A percentile compares a stretch with the other conserved stretches of the same genome.
phyloP scores from a whole-genome alignment of 306 rosid species.

The Prunus fruticosa region DNA sequence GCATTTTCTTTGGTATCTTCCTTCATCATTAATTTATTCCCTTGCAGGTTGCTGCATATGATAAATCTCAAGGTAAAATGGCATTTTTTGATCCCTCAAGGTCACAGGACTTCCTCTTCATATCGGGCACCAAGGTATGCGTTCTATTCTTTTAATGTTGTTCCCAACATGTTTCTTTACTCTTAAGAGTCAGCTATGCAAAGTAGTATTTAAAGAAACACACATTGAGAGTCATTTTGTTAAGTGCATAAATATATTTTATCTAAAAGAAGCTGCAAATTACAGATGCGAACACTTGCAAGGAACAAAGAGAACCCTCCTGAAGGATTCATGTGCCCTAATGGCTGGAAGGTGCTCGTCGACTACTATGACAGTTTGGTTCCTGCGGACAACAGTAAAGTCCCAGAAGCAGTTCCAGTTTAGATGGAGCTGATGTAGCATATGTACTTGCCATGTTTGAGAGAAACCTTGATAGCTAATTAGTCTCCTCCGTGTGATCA shows the following conservation, averaged over 20 bases:
- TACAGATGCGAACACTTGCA: conserved; percentile 92
- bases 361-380: conserved; percentile 89
- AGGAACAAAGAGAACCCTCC: conserved; percentile 94
- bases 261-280: conserved; percentile 11
- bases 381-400: conserved; percentile 42
- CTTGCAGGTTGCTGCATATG: conserved; percentile 97
- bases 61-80: conserved; percentile 91
- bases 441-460: conserved; percentile 37
- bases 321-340: conserved; percentile 97
- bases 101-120: conserved; percentile 86
- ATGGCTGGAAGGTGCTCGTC: conserved; percentile 93
- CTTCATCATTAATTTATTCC: conserved; percentile 19
- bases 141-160: conserved; percentile 1
- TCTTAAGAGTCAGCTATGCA: neutral
- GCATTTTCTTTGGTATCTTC: neutral
- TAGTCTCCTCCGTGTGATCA: conserved; percentile 42
- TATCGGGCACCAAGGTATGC: conserved; percentile 93
- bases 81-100: conserved; percentile 97
- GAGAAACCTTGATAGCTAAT: conserved; percentile 38
- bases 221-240: neutral
- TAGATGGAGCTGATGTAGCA: conserved; percentile 37
- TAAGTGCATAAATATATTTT: neutral
- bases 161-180: neutral
- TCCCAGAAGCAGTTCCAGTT: conserved; percentile 77
- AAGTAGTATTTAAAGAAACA: neutral